Evolutionary conservation across 371 early-diverging fungal species (phyloP), one percentile per base, ranked within the genome.

Genomic region (Rhizopus microsporus): DNA sequence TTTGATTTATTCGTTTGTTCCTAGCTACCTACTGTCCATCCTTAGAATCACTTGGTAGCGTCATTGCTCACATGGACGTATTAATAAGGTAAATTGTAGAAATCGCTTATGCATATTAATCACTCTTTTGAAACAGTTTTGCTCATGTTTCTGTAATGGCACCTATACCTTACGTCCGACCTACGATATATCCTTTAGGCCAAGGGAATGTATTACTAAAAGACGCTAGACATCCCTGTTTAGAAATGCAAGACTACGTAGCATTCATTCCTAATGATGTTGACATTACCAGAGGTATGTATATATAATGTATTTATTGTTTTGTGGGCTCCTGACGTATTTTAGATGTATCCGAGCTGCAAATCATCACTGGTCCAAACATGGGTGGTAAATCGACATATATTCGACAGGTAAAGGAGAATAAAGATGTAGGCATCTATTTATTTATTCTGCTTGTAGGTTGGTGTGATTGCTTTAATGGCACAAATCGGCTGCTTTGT

Each of bases 401-500:
- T 46, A 83, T 99, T 51, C 87, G 99, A 47, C 96, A 97, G 75
- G 92, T 87, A 80, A 89, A 23, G 23, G 35, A 47, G 7, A 48
- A 39, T 35, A 8, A 53, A 38, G 38, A 7, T 23, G 32, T 15
- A 1, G 16, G 15, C 17, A 29, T 46, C 38, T 12, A 30, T 9
- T 39, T 6, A 48, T 7, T 48, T 34, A 45, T 32, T 16, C 56
- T 29, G 17, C 39, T 30, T 16, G 33, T 68, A 86, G 85, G 87
- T 92, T 57, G 95, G 92, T n/a, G 87, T 97, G 12, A 90, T 97
- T 68, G 87, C 90, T 7, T 72, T 99, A 49, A 92, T 99, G 93
- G 97, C 99, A 3, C 99, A 99, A 62, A 88, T 94, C 17, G 99
- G 99, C 0, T 96, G 92, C 63, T 99, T 93, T 83, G 98, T 99